Conservation (phyloP, 441 rosid genomes). For the Euphorbia corollata region DNA sequence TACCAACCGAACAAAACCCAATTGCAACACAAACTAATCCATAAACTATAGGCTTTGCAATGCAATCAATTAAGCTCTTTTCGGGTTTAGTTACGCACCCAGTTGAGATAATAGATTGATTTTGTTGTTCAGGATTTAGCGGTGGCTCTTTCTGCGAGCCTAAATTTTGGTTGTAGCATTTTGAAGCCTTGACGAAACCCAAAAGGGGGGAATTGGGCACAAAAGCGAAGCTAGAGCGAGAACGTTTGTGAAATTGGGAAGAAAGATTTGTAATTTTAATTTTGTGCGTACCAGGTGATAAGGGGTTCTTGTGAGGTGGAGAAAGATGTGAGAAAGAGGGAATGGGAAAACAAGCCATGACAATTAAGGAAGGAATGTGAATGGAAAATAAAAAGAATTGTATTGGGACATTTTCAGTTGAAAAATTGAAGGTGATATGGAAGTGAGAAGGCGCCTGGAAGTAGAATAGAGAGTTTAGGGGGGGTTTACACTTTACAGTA, state of each 20-base stretch:
- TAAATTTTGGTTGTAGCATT: conserved; percentile 18
- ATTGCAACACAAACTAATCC: conserved; percentile 55
- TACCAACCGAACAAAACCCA: conserved; percentile 49
- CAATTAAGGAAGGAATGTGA: conserved; percentile 2
- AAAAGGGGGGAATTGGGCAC: conserved; percentile 24
- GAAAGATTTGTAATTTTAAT: conserved; percentile 25
- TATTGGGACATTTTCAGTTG: conserved; percentile 14
- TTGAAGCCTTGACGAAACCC: conserved; percentile 25
- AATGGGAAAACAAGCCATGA: conserved; percentile 49
- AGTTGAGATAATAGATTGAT: conserved; percentile 23
- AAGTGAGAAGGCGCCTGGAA: conserved; percentile 9
- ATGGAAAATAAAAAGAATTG: conserved; percentile 5
- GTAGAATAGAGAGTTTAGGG: not conserved
- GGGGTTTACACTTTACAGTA: no score
- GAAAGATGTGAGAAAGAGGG: conserved; percentile 35
- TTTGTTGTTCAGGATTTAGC: conserved; percentile 20
- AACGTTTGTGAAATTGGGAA: conserved; percentile 12
- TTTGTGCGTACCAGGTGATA: conserved; percentile 26
- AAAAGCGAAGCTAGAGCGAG: conserved; percentile 20
- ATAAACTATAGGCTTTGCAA: conserved; percentile 44
- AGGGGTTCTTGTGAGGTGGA: conserved; percentile 22
- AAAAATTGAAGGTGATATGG: not conserved
- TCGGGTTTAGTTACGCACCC: conserved; percentile 23
- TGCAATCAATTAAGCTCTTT: conserved; percentile 27
- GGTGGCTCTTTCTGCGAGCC: conserved; percentile 18